These are phyloP conservation scores for Raddia distichophylla DNA, from an alignment of 176 grass and related monocot species.

Conservation along the genomic window DNA sequence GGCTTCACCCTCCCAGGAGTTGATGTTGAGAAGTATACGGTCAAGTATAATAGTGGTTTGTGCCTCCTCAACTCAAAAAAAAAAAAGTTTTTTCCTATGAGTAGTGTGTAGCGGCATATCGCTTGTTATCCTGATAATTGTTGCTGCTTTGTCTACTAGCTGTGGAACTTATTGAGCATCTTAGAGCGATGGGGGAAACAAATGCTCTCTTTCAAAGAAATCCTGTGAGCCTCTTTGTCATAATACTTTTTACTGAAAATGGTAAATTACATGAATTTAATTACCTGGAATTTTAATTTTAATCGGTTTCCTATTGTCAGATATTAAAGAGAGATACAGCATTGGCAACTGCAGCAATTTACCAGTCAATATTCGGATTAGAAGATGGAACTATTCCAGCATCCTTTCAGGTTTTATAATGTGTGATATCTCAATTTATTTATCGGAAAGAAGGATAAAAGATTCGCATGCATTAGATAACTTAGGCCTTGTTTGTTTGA, in stretches of 20 bases:
- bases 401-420: conserved; percentile 82
- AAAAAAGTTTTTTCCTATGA: conserved; percentile 16
- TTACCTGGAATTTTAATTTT: conserved; percentile 17
- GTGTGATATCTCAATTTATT: conserved; percentile 2
- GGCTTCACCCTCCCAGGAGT: conserved; percentile 84
- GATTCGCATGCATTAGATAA: not conserved
- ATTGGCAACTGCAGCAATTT: conserved; percentile 84
- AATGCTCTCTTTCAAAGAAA: conserved; percentile 92
- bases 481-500: no score
- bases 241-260: conserved; percentile 5
- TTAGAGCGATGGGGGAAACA: conserved; percentile 88
- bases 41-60: conserved; percentile 89
- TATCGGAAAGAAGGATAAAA: conserved; percentile 21
- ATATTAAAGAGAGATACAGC: conserved; percentile 87
- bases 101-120: not conserved
- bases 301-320: conserved; percentile 45
- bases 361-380: conserved; percentile 96
- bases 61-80: not conserved
- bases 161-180: conserved; percentile 96
- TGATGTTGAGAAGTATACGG: conserved; percentile 90
- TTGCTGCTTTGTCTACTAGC: conserved; percentile 49
- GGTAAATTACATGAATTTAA: not conserved
- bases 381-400: conserved; percentile 93
- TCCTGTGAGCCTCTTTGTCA: conserved; percentile 50
- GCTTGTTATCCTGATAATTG: conserved; percentile 14